A percentile compares a stretch with the other conserved stretches of the same genome.
phyloP scores from a whole-genome alignment of 1,284 basidiomycete genomes.

The Ceratobasidium sp. region DNA sequence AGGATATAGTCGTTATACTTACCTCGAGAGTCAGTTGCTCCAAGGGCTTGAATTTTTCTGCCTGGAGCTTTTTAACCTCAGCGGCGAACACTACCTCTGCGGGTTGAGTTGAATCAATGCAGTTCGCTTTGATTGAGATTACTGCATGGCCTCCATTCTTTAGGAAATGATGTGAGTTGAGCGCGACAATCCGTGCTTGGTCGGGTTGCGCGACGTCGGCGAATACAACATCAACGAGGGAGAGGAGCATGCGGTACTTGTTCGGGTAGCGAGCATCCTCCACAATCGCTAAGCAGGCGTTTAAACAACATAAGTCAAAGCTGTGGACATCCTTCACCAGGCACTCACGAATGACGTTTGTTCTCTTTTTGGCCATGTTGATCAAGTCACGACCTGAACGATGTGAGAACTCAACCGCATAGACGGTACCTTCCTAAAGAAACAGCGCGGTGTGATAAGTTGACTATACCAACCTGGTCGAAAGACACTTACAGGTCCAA shows the following conservation, averaged over 20 bases:
- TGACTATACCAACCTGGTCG: slow-evolving; percentile 31
- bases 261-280: slow-evolving; percentile 96
- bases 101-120: slow-evolving; percentile 94
- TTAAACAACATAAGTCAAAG: slow-evolving; percentile 20
- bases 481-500: slow-evolving; percentile 80
- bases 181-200: slow-evolving; percentile 93
- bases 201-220: slow-evolving; percentile 99
- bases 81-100: slow-evolving; percentile 91
- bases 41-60: slow-evolving; percentile 87
- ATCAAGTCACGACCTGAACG: slow-evolving; percentile 98
- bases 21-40: slow-evolving; percentile 90
- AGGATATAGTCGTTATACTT: slow-evolving; percentile 25
- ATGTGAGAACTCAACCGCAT: slow-evolving; percentile 98
- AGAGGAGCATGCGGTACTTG: slow-evolving; percentile 94
- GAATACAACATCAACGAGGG: slow-evolving; percentile 95
- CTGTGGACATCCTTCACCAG: slow-evolving; percentile 1
- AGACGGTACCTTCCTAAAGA: slow-evolving; percentile 89
- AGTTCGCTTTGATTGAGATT: slow-evolving; percentile 99
- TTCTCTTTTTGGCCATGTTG: slow-evolving; percentile 99
- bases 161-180: slow-evolving; percentile 96
- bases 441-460: background rate
- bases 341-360: slow-evolving; percentile 94
- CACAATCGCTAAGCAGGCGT: slow-evolving; percentile 76
- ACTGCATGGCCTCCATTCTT: slow-evolving; percentile 93
- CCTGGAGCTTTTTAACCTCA: slow-evolving; percentile 88